Percentiles rank a stretch among this genome's conserved stretches.
phyloP scores from a whole-genome alignment of 2,329 filamentous ascomycete species.

The Sordariomycetes sp. region DNA sequence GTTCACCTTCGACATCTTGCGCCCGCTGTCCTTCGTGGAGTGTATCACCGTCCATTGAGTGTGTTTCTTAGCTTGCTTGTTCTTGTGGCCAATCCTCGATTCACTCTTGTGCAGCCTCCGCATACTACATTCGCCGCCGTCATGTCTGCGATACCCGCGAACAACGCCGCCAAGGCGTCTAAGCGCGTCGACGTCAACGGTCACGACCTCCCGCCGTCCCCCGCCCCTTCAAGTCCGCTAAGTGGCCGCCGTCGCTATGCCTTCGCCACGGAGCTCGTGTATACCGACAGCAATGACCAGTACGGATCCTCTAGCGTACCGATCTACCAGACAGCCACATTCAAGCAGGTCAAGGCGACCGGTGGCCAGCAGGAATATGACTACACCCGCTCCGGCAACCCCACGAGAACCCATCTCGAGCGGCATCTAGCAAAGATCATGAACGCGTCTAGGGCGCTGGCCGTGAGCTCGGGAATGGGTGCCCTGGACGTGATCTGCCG shows the following conservation, averaged over 20 bases:
- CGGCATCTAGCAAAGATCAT: constrained; percentile 98
- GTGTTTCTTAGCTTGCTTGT: background rate
- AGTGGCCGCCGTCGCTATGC: constrained; percentile 76
- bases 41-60: background rate
- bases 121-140: background rate
- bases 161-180: constrained; percentile 22
- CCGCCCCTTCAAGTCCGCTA: constrained; percentile 80
- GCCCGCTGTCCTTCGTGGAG: background rate
- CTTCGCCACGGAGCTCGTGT: constrained; percentile 90
- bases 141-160: constrained; percentile 12
- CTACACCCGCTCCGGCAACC: constrained; percentile 96
- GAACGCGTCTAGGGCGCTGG: constrained; percentile 81
- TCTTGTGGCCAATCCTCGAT: too few species aligned
- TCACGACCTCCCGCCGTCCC: constrained; percentile 78
- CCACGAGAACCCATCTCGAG: constrained; percentile 90
- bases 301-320: constrained; percentile 94
- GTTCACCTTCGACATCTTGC: background rate
- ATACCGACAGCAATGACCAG: constrained; percentile 91
- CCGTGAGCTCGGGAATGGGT: constrained; percentile 94
- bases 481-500: constrained; percentile 93
- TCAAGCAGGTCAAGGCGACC: constrained; percentile 76
- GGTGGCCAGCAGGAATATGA: constrained; percentile 85
- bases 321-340: constrained; percentile 97
- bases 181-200: constrained; percentile 66
- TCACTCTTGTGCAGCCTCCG: background rate